Conservation (phyloP, 176 grass and related monocot genomes). For the Eragrostis curvula region DNA sequence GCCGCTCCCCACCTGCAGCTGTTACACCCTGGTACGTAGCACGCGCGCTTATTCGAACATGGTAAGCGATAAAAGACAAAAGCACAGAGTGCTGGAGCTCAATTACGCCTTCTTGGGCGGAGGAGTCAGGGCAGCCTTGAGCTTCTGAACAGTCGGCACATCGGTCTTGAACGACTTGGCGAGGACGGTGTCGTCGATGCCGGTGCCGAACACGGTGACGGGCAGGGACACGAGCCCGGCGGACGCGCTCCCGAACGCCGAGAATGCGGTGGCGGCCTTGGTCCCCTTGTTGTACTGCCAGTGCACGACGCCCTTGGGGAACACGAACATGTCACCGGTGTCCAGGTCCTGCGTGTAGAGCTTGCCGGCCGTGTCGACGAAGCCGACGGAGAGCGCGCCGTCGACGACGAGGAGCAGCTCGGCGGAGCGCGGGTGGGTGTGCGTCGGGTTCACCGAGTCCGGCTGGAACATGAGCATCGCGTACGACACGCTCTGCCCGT, state of each 20-base stretch:
- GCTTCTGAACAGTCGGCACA: not conserved
- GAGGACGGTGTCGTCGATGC: not conserved
- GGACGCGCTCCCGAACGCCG: constrained; percentile 42
- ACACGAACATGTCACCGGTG: constrained; percentile 6
- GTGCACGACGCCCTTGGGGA: not conserved
- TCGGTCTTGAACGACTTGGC: constrained; percentile 1
- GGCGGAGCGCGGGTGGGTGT: not conserved
- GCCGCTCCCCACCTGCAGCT: not conserved
- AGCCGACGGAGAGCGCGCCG: not conserved
- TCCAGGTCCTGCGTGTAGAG: not conserved
- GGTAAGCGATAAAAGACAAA: not conserved
- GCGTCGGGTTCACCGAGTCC: not conserved
- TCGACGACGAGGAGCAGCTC: not conserved
- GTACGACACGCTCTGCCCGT: not conserved
- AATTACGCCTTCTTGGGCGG: not conserved
- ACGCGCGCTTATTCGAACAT: not conserved
- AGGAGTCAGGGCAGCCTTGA: not conserved
- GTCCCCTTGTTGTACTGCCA: constrained; percentile 3
- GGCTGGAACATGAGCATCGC: constrained; percentile 4
- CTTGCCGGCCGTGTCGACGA: not conserved
- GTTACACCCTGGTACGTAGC: not conserved
- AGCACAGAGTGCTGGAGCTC: not conserved
- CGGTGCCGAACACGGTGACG: not conserved
- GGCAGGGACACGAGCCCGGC: constrained; percentile 14
- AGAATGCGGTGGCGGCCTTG: not conserved